Evolutionary conservation across 2,329 filamentous ascomycete species (phyloP), one percentile per base, ranked within the genome.

Genomic region (Arthrinium phaeospermum): DNA sequence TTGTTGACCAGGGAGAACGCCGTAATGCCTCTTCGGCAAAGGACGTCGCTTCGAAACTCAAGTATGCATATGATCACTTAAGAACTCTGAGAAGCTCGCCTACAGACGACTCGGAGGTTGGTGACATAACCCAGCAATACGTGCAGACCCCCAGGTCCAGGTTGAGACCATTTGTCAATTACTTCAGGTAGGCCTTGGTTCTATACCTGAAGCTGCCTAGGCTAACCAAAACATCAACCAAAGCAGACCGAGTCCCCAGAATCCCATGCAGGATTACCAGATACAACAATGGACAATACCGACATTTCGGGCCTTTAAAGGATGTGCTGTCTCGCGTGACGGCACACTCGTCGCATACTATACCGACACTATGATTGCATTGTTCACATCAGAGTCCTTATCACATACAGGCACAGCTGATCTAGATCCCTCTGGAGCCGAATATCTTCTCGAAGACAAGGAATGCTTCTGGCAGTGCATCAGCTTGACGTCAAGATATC

Each of bases 321-420:
- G 57, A 7, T 64, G 57, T 41, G 57, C 57, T 64, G 57, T 64
- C 10, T 64, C 57, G 16, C 57, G 57, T n/a, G 57, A 64, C 22
- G 57, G 57, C 14, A 64, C 57, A 8, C 57, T 64, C 30, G 57
- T 64, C 10, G 57, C 57, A 64, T 64, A 64, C 34, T 64, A 64
- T n/a, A 64, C 57, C 8, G 57, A 64, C 34, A 64, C 57, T 30
- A 64, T 64, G 57, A 64, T 64, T 41, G 57, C 57, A 64, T 30
- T 64, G 13, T 41, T 41, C 19, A 64, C 57, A 24, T 64, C 57
- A 12, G 34, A 64, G 57, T 64, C 57, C 34, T 41, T 64, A 41
- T 64, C 57, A 2, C 57, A 64, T n/a, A 41, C 57, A 41, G 34
- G 57, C 7, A 64, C 57, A 12, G 34, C 34, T n/a, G 34, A 41